Evolutionary conservation across 192 early-diverging fungal species (phyloP).

Genomic region (Backusella liffmaniae): DNA sequence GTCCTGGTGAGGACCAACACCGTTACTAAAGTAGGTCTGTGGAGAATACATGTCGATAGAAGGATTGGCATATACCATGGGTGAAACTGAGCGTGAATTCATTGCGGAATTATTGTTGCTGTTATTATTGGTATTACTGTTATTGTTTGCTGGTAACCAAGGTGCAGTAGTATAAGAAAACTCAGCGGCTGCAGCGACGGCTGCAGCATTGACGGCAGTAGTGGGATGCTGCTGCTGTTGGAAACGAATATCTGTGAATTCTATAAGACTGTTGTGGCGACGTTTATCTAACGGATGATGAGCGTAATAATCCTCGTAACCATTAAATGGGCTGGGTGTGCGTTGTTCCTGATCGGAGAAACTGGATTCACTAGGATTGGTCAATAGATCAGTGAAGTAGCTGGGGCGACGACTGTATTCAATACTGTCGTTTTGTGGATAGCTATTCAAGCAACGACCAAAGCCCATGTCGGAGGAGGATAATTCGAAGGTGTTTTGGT

Average conservation of each 20-base stretch:
- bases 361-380: slow-evolving; percentile 13
- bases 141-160: slow-evolving; percentile 1
- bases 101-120: neutral
- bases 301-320: slow-evolving; percentile 16
- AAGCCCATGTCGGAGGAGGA: slow-evolving; percentile 7
- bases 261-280: slow-evolving; percentile 12
- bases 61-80: slow-evolving; percentile 15
- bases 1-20: neutral
- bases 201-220: neutral
- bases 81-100: slow-evolving; percentile 6
- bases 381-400: slow-evolving; percentile 24
- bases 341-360: slow-evolving; percentile 27
- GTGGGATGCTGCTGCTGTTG: neutral
- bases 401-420: slow-evolving; percentile 23
- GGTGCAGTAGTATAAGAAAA: neutral
- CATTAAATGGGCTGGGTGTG: slow-evolving; percentile 16
- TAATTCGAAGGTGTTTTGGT: slow-evolving; percentile 11
- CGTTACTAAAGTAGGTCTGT: neutral
- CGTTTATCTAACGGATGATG: slow-evolving; percentile 13
- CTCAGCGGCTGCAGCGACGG: neutral
- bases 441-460: slow-evolving; percentile 2
- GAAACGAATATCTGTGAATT: slow-evolving; percentile 2
- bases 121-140: neutral
- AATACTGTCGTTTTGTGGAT: slow-evolving; percentile 15
- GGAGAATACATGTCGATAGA: slow-evolving; percentile 13